phyloP scores from a whole-genome alignment of 2,329 filamentous ascomycete species.

The Sordariomycetes sp. region DNA sequence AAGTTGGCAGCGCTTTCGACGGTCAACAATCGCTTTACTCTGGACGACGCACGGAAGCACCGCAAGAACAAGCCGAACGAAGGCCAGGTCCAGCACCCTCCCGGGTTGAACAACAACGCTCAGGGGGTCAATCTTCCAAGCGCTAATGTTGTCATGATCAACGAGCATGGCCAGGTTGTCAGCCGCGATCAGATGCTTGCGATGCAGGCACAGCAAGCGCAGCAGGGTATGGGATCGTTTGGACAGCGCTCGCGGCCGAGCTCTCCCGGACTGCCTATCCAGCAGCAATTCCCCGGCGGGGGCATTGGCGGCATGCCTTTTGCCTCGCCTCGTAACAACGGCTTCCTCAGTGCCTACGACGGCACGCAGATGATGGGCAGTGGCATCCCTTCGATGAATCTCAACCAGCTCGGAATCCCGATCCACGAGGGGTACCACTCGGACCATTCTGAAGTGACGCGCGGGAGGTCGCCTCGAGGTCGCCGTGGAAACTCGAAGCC shows the following conservation, averaged over 20 bases:
- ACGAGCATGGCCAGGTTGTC: slow-evolving; percentile 80
- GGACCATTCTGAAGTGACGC: slow-evolving; percentile 82
- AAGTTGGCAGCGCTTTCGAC: slow-evolving; percentile 94
- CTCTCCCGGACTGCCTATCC: slow-evolving; percentile 78
- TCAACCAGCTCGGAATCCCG: slow-evolving; percentile 58
- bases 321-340: slow-evolving; percentile 84
- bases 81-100: slow-evolving; percentile 38
- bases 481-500: slow-evolving; percentile 92
- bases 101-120: slow-evolving; percentile 48
- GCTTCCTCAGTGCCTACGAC: slow-evolving; percentile 84
- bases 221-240: slow-evolving; percentile 39
- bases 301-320: slow-evolving; percentile 57
- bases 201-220: slow-evolving; percentile 58
- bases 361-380: slow-evolving; percentile 58
- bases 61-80: slow-evolving; percentile 84
- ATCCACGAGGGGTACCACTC: slow-evolving; percentile 79
- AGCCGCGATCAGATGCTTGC: slow-evolving; percentile 75
- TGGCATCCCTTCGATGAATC: slow-evolving; percentile 55
- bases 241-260: slow-evolving; percentile 73
- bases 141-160: slow-evolving; percentile 83
- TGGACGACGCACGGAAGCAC: slow-evolving; percentile 95
- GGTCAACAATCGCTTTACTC: slow-evolving; percentile 92
- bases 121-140: slow-evolving; percentile 50
- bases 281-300: slow-evolving; percentile 38
- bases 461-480: slow-evolving; percentile 84